Conservation (phyloP, 768 basidiomycete genomes). For the Suillus lakei region DNA sequence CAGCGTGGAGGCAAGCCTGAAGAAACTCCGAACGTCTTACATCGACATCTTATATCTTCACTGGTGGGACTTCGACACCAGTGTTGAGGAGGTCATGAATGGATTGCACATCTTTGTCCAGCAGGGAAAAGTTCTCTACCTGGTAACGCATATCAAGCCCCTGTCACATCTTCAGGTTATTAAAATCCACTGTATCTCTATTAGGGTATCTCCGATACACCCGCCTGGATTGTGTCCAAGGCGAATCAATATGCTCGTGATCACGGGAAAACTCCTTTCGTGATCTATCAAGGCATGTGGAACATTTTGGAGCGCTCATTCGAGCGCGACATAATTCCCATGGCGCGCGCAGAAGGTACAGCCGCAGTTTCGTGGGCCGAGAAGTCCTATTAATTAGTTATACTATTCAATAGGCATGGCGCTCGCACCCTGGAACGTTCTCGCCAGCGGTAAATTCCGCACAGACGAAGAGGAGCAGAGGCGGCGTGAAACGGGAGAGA, state of each 20-base stretch:
- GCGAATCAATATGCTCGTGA: conserved; percentile 47
- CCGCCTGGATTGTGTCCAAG: conserved; percentile 45
- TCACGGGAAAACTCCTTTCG: conserved; percentile 49
- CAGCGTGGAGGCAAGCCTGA: conserved; percentile 37
- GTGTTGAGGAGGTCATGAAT: conserved; percentile 47
- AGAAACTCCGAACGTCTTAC: conserved; percentile 29
- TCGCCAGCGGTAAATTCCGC: conserved; percentile 40
- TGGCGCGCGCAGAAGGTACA: conserved; percentile 32
- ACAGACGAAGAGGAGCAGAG: conserved; percentile 36
- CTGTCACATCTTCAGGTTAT: neutral
- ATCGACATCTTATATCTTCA: conserved; percentile 31
- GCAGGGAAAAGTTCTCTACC: conserved; percentile 44
- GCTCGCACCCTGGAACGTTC: conserved; percentile 42
- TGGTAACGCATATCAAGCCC: conserved; percentile 21
- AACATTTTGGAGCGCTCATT: conserved; percentile 41
- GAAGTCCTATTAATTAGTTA: no score
- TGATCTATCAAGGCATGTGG: conserved; percentile 48
- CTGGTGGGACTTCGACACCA: conserved; percentile 43
- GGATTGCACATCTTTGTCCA: conserved; percentile 41
- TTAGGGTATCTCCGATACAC: conserved; percentile 38
- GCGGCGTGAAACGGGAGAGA: conserved; percentile 30
- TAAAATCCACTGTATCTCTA: neutral
- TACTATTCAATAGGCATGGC: conserved; percentile 31
- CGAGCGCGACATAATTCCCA: conserved; percentile 49
- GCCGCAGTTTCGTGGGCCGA: neutral